A percentile compares a stretch with the other conserved stretches of the same genome.
phyloP scores from a whole-genome alignment of 345 rosid species.

The Salix koriyanagi region DNA sequence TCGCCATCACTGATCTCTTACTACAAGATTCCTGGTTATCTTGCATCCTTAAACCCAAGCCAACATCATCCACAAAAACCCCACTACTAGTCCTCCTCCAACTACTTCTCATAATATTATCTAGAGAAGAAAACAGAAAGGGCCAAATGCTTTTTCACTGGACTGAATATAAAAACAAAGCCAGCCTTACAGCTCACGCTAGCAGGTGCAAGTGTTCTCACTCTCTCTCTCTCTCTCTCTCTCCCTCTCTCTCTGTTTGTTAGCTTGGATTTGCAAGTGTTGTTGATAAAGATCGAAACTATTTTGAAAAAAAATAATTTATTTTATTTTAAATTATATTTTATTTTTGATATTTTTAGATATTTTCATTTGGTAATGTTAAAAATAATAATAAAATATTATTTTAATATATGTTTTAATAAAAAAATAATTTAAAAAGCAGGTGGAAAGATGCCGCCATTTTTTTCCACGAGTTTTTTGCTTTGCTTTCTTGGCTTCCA shows the following conservation, averaged over 20 bases:
- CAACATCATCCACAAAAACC: constrained; percentile 32
- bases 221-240: neutral
- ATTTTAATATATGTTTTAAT: no score
- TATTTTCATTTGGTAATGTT: no score
- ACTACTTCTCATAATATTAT: constrained; percentile 25
- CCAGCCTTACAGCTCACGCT: constrained; percentile 22
- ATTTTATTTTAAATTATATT: no score
- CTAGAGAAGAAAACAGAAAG: neutral
- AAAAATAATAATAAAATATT: no score
- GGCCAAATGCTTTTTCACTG: neutral
- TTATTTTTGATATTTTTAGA: no score
- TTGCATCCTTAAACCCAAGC: constrained; percentile 46
- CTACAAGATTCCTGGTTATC: constrained; percentile 2
- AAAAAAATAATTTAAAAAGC: no score
- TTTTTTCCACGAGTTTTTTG: constrained; percentile 41
- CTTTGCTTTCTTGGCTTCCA: constrained; percentile 72
- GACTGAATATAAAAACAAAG: neutral
- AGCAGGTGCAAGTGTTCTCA: neutral
- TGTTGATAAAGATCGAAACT: neutral
- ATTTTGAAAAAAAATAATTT: no score
- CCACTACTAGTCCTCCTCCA: constrained; percentile 16
- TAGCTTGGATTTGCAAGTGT: neutral
- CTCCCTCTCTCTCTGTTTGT: no score
- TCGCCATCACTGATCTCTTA: constrained; percentile 24
- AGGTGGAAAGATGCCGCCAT: constrained; percentile 62